Percentiles rank a stretch among this genome's conserved stretches.
phyloP scores from a whole-genome alignment of 257 asterid genomes.

The Solanum sejunctum region DNA sequence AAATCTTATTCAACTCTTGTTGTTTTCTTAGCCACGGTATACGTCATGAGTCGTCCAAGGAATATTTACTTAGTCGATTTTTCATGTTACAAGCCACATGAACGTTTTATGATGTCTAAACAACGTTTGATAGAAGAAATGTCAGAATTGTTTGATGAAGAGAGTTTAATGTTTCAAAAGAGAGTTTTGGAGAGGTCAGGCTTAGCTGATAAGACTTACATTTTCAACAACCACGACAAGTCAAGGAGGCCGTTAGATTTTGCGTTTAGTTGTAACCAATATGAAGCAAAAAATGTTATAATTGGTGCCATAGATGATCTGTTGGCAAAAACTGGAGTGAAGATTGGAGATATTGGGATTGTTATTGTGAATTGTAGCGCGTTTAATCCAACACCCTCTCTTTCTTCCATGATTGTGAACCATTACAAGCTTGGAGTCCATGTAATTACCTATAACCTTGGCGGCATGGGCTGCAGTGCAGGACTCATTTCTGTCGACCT shows the following conservation, averaged over 20 bases:
- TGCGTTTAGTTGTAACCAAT: not conserved
- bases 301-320: not conserved
- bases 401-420: conserved; percentile 19
- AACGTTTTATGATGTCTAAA: conserved; percentile 4
- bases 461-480: conserved; percentile 47
- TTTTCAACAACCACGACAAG: not conserved
- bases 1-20: conserved; percentile 14
- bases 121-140: conserved; percentile 1
- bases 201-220: conserved; percentile 21
- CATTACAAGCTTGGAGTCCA: conserved; percentile 16
- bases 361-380: conserved; percentile 18
- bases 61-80: conserved; percentile 26
- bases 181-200: conserved; percentile 31
- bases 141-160: conserved; percentile 2
- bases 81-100: conserved; percentile 31
- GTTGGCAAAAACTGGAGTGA: conserved; percentile 1
- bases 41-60: conserved; percentile 19
- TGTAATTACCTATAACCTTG: conserved; percentile 19
- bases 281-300: not conserved
- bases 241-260: not conserved
- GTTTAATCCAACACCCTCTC: conserved; percentile 26
- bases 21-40: conserved; percentile 12
- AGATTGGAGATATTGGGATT: conserved; percentile 15
- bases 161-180: conserved; percentile 12
- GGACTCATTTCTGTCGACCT: conserved; percentile 23